Evolutionary conservation across 2,329 filamentous ascomycete genomes (phyloP).

Genomic region (Hypoxylon sp.): DNA sequence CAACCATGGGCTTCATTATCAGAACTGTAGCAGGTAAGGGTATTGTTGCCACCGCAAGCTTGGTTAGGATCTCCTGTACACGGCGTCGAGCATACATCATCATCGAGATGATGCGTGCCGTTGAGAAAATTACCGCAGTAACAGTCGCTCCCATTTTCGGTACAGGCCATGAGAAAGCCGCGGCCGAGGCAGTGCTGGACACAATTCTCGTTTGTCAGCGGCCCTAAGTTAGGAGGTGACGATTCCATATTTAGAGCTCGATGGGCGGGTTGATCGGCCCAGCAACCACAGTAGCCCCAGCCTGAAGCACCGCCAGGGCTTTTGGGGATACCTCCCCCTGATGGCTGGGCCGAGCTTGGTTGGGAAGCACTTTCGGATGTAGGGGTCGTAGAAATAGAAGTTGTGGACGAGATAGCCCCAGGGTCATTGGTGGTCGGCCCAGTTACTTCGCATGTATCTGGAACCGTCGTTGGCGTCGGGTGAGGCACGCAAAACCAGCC

Average conservation of each 20-base stretch:
- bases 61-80: conserved; percentile 64
- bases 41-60: conserved; percentile 64
- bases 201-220: conserved; percentile 55
- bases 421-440: conserved; percentile 32
- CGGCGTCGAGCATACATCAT: conserved; percentile 60
- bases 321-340: conserved; percentile 31
- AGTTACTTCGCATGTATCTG: conserved; percentile 36
- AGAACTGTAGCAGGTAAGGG: conserved; percentile 61
- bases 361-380: background rate
- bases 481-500: conserved; percentile 56
- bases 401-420: conserved; percentile 22
- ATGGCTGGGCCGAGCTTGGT: conserved; percentile 13
- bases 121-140: conserved; percentile 61
- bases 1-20: conserved; percentile 54
- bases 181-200: conserved; percentile 61
- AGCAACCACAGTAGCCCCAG: conserved; percentile 53
- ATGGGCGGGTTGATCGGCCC: conserved; percentile 48
- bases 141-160: conserved; percentile 63
- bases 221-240: conserved; percentile 26
- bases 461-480: conserved; percentile 38
- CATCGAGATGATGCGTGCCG: conserved; percentile 58
- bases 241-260: conserved; percentile 43
- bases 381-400: conserved; percentile 1
- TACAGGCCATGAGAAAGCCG: conserved; percentile 63
- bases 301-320: conserved; percentile 43